Percentiles rank a stretch among this genome's conserved stretches.
Evolutionary conservation across 2,329 filamentous ascomycete species (phyloP).

Genomic region (Microcyclosporella mali): DNA sequence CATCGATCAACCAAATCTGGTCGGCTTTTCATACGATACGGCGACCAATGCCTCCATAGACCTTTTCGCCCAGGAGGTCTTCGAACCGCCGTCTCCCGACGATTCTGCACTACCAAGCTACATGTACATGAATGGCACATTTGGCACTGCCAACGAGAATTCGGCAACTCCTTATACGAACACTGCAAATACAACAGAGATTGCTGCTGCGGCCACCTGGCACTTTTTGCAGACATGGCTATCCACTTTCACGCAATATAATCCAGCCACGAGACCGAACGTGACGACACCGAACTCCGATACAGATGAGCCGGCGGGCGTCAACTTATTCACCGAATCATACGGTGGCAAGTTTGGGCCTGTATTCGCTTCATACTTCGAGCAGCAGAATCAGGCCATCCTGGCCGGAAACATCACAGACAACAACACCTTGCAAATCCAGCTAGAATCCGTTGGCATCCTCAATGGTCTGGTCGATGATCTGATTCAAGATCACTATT

Average conservation of each 20-base stretch:
- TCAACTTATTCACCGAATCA: conserved; percentile 56
- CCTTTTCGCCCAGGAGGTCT: conserved; percentile 38
- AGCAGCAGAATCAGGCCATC: conserved; percentile 56
- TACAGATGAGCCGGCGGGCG: conserved; percentile 28
- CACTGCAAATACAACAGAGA: conserved; percentile 32
- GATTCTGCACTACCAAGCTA: conserved; percentile 19
- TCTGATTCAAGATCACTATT: conserved; percentile 53
- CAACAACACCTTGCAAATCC: conserved; percentile 53
- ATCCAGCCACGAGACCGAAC: conserved; percentile 37
- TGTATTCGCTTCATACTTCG: conserved; percentile 52
- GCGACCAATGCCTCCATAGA: conserved; percentile 56
- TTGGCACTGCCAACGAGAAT: conserved; percentile 47
- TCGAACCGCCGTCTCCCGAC: conserved; percentile 33
- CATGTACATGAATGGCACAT: conserved; percentile 58
- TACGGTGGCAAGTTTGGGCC: conserved; percentile 60
- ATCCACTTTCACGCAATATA: conserved; percentile 34
- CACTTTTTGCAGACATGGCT: conserved; percentile 59
- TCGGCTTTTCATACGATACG: conserved; percentile 62
- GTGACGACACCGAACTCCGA: conserved; percentile 46
- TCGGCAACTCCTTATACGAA: conserved; percentile 12
- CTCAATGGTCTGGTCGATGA: conserved; percentile 66
- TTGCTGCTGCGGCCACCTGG: conserved; percentile 49
- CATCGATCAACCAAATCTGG: conserved; percentile 61
- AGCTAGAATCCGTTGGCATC: conserved; percentile 60
- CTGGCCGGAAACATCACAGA: conserved; percentile 44